phyloP scores from a whole-genome alignment of 495 filamentous ascomycete genomes.

The Penicillium waksmanii region DNA sequence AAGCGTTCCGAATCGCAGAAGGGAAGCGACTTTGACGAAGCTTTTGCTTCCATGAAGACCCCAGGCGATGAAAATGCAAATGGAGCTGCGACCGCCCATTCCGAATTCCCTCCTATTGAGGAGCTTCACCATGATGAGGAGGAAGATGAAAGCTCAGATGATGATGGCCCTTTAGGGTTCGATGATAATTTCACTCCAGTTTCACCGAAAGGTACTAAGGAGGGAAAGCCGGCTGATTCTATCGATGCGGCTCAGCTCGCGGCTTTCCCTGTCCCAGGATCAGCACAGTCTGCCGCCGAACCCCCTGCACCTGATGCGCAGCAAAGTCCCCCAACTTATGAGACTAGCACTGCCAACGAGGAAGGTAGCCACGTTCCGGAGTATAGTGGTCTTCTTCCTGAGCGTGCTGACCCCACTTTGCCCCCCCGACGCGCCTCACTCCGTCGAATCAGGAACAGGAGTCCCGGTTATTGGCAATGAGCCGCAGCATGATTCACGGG shows the following conservation, averaged over 20 bases:
- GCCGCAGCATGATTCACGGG: conserved; percentile 30
- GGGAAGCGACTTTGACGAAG: conserved; percentile 54
- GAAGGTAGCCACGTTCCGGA: conserved; percentile 53
- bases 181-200: conserved; percentile 87
- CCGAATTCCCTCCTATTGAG: conserved; percentile 93
- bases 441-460: conserved; percentile 44
- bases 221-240: conserved; percentile 32
- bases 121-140: conserved; percentile 80
- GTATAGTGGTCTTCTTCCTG: conserved; percentile 67
- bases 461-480: conserved; percentile 47
- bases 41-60: conserved; percentile 49
- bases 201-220: conserved; percentile 49
- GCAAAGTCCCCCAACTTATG: conserved; percentile 67
- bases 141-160: conserved; percentile 71
- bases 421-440: conserved; percentile 51
- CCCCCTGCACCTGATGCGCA: conserved; percentile 61
- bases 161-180: conserved; percentile 72
- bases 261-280: conserved; percentile 44
- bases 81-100: conserved; percentile 37
- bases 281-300: conserved; percentile 28
- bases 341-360: conserved; percentile 39
- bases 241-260: conserved; percentile 46
- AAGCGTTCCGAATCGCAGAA: conserved; percentile 62
- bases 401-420: conserved; percentile 63
- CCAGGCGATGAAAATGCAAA: conserved; percentile 26